phyloP scores from a whole-genome alignment of 441 rosid genomes.

The Caryocar brasiliense region DNA sequence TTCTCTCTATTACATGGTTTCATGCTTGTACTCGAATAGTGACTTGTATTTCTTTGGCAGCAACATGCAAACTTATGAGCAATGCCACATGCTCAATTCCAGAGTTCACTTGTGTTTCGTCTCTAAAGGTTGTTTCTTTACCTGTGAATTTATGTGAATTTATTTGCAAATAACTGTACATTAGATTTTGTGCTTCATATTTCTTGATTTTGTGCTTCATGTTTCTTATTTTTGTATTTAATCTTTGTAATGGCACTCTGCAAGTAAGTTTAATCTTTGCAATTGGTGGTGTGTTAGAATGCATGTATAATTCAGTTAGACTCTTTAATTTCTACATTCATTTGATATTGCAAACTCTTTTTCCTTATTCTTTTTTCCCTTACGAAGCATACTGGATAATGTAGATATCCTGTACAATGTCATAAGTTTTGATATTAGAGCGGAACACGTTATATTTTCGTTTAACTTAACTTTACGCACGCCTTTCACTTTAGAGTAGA shows the following conservation, averaged over 20 bases:
- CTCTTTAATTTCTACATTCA: too few relatives aligned
- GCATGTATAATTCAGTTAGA: too few relatives aligned
- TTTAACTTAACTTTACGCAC: too few relatives aligned
- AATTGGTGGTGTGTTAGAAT: too few relatives aligned
- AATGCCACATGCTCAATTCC: constrained; percentile 73
- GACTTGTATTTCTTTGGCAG: constrained; percentile 39
- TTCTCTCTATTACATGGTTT: too few relatives aligned
- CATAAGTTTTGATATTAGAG: too few relatives aligned
- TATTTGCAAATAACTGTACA: neutral
- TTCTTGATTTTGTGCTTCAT: neutral
- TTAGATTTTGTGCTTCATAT: neutral
- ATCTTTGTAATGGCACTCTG: neutral
- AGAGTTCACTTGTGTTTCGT: constrained; percentile 75
- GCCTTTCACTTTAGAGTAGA: too few relatives aligned
- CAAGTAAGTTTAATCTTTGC: neutral
- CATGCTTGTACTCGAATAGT: constrained; percentile 5
- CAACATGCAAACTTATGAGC: constrained; percentile 81
- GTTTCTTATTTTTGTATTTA: neutral
- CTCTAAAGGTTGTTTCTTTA: constrained; percentile 70
- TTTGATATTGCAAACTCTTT: too few relatives aligned
- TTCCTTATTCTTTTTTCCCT: too few relatives aligned
- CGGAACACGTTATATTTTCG: too few relatives aligned
- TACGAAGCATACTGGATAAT: too few relatives aligned
- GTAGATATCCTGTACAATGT: too few relatives aligned
- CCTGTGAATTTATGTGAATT: neutral